Conservation (phyloP, 345 rosid genomes). For the Populus tremula region DNA sequence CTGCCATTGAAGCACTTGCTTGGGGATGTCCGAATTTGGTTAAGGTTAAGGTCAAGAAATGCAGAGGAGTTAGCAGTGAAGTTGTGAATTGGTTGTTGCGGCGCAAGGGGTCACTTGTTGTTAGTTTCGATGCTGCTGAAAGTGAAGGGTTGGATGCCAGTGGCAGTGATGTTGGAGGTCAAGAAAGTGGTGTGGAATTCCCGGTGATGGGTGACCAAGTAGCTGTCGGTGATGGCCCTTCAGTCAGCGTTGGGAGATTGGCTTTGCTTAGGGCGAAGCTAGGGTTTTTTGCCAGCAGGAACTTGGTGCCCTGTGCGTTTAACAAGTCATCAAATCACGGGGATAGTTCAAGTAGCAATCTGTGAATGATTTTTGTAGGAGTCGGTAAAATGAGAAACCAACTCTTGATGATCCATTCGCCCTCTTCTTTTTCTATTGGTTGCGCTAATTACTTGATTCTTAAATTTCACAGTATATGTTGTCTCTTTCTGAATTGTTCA, state of each 20-base stretch:
- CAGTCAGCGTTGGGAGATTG: slow-evolving; percentile 49
- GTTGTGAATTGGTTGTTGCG: slow-evolving; percentile 56
- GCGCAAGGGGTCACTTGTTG: slow-evolving; percentile 47
- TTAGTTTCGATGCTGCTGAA: slow-evolving; percentile 59
- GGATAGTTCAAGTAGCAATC: slow-evolving; percentile 28
- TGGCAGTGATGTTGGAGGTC: slow-evolving; percentile 35
- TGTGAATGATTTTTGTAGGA: slow-evolving; percentile 24
- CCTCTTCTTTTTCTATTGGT: not conserved
- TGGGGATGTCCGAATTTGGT: slow-evolving; percentile 76
- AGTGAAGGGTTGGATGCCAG: slow-evolving; percentile 33
- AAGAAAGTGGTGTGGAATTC: slow-evolving; percentile 44
- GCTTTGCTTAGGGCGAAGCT: slow-evolving; percentile 48
- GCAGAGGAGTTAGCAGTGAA: slow-evolving; percentile 58
- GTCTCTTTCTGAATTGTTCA: not conserved
- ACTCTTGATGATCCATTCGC: not conserved
- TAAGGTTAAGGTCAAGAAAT: slow-evolving; percentile 80
- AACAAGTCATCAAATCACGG: slow-evolving; percentile 54
- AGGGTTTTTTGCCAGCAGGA: slow-evolving; percentile 56
- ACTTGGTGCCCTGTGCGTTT: slow-evolving; percentile 49
- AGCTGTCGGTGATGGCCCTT: slow-evolving; percentile 32
- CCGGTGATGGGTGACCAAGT: slow-evolving; percentile 23
- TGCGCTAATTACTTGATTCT: not conserved
- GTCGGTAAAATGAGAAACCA: not conserved
- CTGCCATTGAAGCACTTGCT: slow-evolving; percentile 62
- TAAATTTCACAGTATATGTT: not conserved